These are phyloP conservation scores for Scenedesmus sp. DNA, from an alignment of 163 green algal species.

Conservation along the genomic window DNA sequence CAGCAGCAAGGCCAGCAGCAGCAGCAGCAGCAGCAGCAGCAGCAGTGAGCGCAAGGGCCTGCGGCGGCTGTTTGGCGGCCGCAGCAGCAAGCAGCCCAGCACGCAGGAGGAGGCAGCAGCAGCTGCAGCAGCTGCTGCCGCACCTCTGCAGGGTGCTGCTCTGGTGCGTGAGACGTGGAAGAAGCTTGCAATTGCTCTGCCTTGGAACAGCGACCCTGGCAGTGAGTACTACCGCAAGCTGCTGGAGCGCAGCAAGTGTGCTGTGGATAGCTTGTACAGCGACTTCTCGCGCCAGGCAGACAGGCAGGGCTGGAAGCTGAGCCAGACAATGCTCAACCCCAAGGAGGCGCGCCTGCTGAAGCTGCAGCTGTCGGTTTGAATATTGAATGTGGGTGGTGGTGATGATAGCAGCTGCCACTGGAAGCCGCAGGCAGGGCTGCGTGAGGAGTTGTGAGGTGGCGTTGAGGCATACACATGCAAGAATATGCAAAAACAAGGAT, in stretches of 20 bases:
- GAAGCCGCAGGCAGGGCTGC: neutral
- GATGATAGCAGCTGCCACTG: neutral
- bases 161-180: conserved; percentile 22
- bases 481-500: too few species aligned
- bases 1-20: neutral
- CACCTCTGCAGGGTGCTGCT: neutral
- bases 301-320: conserved; percentile 75
- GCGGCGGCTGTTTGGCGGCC: neutral
- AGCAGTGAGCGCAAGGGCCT: neutral
- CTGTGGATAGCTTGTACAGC: conserved; percentile 56
- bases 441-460: neutral
- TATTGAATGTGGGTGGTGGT: neutral
- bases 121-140: neutral
- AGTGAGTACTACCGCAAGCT: conserved; percentile 32
- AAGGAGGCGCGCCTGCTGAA: conserved; percentile 70
- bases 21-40: neutral
- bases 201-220: conserved; percentile 1
- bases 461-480: too few species aligned
- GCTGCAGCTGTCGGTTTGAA: conserved; percentile 31
- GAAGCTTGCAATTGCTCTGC: neutral
- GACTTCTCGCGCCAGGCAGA: conserved; percentile 65
- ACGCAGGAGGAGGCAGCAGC: neutral
- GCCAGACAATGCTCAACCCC: conserved; percentile 81
- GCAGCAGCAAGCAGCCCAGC: neutral
- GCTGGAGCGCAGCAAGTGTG: conserved; percentile 52